Conservation (phyloP, 1,284 basidiomycete genomes). For the Malassezia psittaci region DNA sequence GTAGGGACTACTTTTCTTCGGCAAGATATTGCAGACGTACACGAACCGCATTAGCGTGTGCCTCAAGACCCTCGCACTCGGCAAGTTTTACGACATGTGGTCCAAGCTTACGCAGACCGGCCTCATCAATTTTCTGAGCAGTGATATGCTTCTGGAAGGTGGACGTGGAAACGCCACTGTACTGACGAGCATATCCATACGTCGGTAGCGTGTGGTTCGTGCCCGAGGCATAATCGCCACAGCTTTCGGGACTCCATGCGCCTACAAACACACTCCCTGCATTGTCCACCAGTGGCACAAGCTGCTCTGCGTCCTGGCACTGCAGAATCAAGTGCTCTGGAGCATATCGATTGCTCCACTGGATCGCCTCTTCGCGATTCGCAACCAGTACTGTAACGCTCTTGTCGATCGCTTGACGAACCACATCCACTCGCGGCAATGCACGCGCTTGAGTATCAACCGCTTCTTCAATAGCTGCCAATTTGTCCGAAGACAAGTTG, state of each 20-base stretch:
- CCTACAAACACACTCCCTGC: constrained; percentile 93
- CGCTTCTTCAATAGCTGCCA: constrained; percentile 69
- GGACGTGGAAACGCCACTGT: constrained; percentile 90
- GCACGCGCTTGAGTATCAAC: constrained; percentile 79
- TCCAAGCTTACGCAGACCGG: constrained; percentile 69
- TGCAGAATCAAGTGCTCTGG: constrained; percentile 55
- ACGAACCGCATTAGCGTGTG: constrained; percentile 61
- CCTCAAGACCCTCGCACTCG: constrained; percentile 86
- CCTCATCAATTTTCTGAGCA: constrained; percentile 74
- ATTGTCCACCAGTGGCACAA: constrained; percentile 37
- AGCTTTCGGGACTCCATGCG: constrained; percentile 62
- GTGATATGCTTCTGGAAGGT: constrained; percentile 99
- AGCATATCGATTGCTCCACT: constrained; percentile 92
- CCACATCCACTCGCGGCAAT: constrained; percentile 76
- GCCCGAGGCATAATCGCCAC: constrained; percentile 95
- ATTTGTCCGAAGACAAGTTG: constrained; percentile 56
- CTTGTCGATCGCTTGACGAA: constrained; percentile 80
- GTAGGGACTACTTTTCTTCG: not conserved
- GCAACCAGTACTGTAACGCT: constrained; percentile 73
- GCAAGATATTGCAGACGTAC: constrained; percentile 34
- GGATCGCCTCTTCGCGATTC: constrained; percentile 64
- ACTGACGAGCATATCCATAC: constrained; percentile 82
- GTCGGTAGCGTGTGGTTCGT: constrained; percentile 78
- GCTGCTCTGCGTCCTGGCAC: constrained; percentile 21
- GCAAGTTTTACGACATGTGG: constrained; percentile 82